Conservation (phyloP, 306 rosid species). For the Quercus bicolor region DNA sequence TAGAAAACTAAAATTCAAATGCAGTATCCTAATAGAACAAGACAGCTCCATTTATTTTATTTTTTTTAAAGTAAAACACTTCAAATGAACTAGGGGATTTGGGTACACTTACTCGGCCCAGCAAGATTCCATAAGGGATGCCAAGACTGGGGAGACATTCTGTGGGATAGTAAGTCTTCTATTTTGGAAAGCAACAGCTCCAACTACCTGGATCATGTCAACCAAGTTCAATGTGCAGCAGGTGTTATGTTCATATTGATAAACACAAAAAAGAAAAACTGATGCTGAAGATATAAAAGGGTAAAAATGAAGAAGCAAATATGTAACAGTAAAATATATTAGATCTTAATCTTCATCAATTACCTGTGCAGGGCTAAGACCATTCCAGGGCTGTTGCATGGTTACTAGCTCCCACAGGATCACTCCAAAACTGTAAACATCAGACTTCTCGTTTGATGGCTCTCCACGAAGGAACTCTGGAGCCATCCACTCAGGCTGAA, state of each 20-base stretch:
- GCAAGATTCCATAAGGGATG: constrained; percentile 90
- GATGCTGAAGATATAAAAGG: not conserved
- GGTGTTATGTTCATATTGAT: not conserved
- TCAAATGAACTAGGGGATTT: not conserved
- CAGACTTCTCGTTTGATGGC: constrained; percentile 95
- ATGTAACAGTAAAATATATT: not conserved
- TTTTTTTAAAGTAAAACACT: not conserved
- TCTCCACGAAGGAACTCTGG: constrained; percentile 98
- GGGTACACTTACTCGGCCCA: constrained; percentile 82
- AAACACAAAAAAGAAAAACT: not conserved
- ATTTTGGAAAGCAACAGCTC: constrained; percentile 97
- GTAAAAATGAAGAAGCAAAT: not conserved
- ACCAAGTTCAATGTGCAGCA: not conserved
- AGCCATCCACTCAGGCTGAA: constrained; percentile 99
- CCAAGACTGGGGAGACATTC: constrained; percentile 62
- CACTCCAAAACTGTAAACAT: constrained; percentile 91
- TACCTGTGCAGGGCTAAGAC: constrained; percentile 92
- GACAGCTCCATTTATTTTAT: not conserved
- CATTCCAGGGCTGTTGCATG: constrained; percentile 94
- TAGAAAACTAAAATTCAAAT: not conserved
- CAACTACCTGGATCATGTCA: constrained; percentile 66
- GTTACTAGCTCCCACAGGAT: constrained; percentile 92
- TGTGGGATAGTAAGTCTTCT: constrained; percentile 75
- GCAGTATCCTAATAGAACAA: not conserved
- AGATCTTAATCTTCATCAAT: constrained; percentile 11